Percentiles rank a stretch among this genome's conserved stretches.
Conservation (phyloP, 1,284 basidiomycete genomes). For the Boletus albobrunnescens region DNA sequence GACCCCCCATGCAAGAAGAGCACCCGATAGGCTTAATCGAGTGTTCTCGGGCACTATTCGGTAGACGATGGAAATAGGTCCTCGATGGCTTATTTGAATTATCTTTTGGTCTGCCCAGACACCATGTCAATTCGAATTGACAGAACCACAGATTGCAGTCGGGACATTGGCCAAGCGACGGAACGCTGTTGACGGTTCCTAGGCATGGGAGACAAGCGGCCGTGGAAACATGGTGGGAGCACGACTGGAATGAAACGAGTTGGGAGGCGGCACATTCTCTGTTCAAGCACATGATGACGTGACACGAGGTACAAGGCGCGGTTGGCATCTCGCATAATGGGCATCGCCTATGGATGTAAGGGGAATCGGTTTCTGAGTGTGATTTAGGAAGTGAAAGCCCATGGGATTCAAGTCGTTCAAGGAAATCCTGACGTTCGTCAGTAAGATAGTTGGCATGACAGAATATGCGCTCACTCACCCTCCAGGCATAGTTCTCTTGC, state of each 20-base stretch:
- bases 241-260: constrained; percentile 17
- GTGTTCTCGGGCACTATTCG: constrained; percentile 11
- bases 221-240: constrained; percentile 12
- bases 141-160: constrained; percentile 23
- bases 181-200: constrained; percentile 3
- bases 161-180: constrained; percentile 24
- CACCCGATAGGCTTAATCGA: constrained; percentile 16
- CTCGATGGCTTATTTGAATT: neutral
- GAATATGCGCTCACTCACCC: constrained; percentile 5
- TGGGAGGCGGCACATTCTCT: constrained; percentile 16
- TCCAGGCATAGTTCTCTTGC: constrained; percentile 13
- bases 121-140: constrained; percentile 23
- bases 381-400: neutral
- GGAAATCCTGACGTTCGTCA: constrained; percentile 15
- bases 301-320: constrained; percentile 13
- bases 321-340: constrained; percentile 15
- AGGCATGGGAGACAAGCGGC: constrained; percentile 14
- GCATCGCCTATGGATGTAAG: constrained; percentile 5
- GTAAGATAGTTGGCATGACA: neutral
- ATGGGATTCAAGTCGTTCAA: constrained; percentile 12
- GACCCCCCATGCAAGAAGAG: constrained; percentile 3
- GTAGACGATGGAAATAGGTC: neutral
- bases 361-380: neutral
- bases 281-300: constrained; percentile 17
- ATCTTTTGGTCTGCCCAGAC: constrained; percentile 17